Percentiles rank a stretch among this genome's conserved stretches.
Conservation (phyloP, 352 stramenopile genomes). For the Thalassiosira hispida region DNA sequence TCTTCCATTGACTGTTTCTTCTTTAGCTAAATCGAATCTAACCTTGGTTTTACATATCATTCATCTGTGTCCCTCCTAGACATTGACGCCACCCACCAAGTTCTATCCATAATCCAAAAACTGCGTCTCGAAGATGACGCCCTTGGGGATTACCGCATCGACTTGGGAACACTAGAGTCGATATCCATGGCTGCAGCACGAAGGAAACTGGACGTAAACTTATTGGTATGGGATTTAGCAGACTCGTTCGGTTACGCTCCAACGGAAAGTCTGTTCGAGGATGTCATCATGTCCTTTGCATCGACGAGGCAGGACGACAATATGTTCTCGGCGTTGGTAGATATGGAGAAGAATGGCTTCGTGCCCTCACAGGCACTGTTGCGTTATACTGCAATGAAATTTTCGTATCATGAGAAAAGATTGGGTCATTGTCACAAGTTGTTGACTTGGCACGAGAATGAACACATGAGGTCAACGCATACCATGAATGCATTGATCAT, state of each 20-base stretch:
- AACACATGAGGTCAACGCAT: slow-evolving; percentile 27
- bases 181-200: slow-evolving; percentile 58
- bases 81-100: slow-evolving; percentile 20
- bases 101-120: slow-evolving; percentile 42
- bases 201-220: slow-evolving; percentile 49
- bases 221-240: slow-evolving; percentile 73
- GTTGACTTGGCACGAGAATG: slow-evolving; percentile 38
- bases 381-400: slow-evolving; percentile 49
- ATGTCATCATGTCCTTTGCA: slow-evolving; percentile 66
- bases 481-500: slow-evolving; percentile 49
- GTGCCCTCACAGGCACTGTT: slow-evolving; percentile 59
- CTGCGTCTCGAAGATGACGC: slow-evolving; percentile 19
- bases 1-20: neutral
- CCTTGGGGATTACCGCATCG: slow-evolving; percentile 50
- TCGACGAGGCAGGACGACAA: slow-evolving; percentile 36
- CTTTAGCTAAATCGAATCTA: neutral
- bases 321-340: slow-evolving; percentile 56
- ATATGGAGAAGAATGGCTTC: slow-evolving; percentile 73
- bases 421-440: slow-evolving; percentile 32
- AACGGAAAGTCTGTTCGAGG: slow-evolving; percentile 73
- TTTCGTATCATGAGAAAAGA: slow-evolving; percentile 50
- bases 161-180: slow-evolving; percentile 69
- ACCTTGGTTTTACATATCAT: neutral
- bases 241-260: slow-evolving; percentile 60
- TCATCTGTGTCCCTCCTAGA: slow-evolving; percentile 26